A percentile compares a stretch with the other conserved stretches of the same genome.
Conservation (phyloP, 306 rosid genomes). For the Fagus sylvatica region DNA sequence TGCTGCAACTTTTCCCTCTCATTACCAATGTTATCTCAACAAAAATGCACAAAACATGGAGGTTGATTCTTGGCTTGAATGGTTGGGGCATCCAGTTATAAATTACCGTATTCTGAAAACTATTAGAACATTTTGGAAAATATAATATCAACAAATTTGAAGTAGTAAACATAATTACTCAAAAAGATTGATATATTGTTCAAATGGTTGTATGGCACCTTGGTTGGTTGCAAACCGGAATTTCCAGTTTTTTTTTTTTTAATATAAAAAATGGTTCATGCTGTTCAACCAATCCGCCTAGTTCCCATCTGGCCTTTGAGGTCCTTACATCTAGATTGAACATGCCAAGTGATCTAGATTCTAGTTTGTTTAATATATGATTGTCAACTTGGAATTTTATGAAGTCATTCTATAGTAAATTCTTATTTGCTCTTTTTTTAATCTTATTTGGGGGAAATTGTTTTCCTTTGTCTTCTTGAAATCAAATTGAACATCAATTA, state of each 20-base stretch:
- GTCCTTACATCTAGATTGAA: not conserved
- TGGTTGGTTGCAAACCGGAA: not conserved
- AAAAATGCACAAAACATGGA: not conserved
- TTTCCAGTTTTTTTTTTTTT: not conserved
- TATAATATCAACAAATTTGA: not conserved
- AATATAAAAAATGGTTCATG: not conserved
- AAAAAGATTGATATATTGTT: not conserved
- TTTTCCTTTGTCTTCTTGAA: not conserved
- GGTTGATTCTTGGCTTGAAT: not conserved
- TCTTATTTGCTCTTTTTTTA: not conserved
- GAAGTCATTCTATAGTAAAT: not conserved
- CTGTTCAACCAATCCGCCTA: not conserved
- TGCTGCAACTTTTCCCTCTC: conserved; percentile 17
- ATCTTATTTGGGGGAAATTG: no score
- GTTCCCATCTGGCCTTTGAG: not conserved
- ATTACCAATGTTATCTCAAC: conserved; percentile 1
- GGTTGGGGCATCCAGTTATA: not conserved
- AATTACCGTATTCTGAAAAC: not conserved
- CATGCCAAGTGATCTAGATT: not conserved
- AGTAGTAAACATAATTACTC: not conserved
- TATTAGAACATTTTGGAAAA: not conserved
- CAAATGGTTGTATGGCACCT: not conserved
- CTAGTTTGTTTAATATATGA: not conserved
- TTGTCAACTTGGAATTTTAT: not conserved
- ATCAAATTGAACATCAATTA: conserved; percentile 11